These are phyloP conservation scores for Sisymbrium irio DNA, from an alignment of 345 rosid genomes.

Conservation along the genomic window DNA sequence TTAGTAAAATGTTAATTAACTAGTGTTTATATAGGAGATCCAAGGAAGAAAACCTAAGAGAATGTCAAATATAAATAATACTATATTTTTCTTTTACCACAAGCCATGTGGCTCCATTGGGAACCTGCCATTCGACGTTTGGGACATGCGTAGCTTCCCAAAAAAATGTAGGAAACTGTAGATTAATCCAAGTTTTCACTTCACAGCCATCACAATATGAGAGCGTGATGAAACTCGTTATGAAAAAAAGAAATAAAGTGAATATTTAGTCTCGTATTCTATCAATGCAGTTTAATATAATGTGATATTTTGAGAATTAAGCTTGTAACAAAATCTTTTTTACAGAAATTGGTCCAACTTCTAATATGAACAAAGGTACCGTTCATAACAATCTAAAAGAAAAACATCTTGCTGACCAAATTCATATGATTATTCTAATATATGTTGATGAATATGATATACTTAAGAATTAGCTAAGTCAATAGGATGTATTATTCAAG, in stretches of 20 bases:
- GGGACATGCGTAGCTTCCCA: slow-evolving; percentile 15
- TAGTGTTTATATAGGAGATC: slow-evolving; percentile 15
- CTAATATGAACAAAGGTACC: neutral
- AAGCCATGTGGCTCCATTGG: slow-evolving; percentile 29
- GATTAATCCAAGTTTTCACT: slow-evolving; percentile 26
- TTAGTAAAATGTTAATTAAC: neutral
- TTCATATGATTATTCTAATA: neutral
- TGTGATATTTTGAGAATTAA: neutral
- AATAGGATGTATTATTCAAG: neutral
- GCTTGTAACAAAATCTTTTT: neutral
- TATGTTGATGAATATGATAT: neutral
- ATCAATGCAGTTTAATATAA: neutral
- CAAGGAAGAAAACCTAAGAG: neutral
- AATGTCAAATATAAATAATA: slow-evolving; percentile 7
- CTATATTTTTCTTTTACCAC: neutral
- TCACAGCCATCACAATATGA: slow-evolving; percentile 2
- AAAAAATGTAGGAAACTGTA: slow-evolving; percentile 2
- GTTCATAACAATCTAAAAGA: neutral
- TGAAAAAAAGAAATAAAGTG: neutral
- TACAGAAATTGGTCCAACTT: neutral
- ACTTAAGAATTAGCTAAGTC: neutral
- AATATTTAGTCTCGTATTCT: neutral
- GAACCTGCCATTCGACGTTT: slow-evolving; percentile 16
- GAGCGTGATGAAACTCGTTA: neutral
- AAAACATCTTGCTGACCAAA: slow-evolving; percentile 13